These are phyloP conservation scores for Globisporangium nunn DNA, from an alignment of 352 stramenopile species.

Conservation along the genomic window DNA sequence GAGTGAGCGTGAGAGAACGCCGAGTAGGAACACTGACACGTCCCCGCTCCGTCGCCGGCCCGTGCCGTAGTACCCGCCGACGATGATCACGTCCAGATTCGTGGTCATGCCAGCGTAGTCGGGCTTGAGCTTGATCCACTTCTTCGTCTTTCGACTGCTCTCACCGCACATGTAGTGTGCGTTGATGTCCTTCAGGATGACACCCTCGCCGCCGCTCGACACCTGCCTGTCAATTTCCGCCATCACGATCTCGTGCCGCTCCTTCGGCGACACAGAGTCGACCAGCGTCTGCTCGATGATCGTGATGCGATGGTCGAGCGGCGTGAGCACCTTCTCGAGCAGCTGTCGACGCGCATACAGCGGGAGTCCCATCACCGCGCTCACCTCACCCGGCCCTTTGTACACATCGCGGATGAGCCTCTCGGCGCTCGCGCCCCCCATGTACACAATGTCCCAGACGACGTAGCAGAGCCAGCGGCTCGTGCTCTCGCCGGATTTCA, in stretches of 20 bases:
- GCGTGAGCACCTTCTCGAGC: conserved; percentile 56
- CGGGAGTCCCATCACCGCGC: conserved; percentile 67
- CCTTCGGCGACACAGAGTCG: conserved; percentile 61
- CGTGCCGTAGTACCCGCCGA: conserved; percentile 78
- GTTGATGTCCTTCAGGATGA: conserved; percentile 85
- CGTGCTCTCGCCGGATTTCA: conserved; percentile 39
- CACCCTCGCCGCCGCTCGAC: conserved; percentile 66
- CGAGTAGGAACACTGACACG: conserved; percentile 77
- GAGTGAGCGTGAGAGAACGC: conserved; percentile 53
- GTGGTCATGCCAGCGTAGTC: conserved; percentile 85
- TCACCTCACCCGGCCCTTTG: conserved; percentile 43
- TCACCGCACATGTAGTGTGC: conserved; percentile 86
- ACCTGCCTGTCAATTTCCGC: conserved; percentile 68
- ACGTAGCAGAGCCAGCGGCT: conserved; percentile 80
- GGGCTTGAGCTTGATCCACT: conserved; percentile 85
- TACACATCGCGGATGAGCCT: conserved; percentile 63
- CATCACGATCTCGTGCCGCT: conserved; percentile 78
- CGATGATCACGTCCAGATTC: conserved; percentile 71
- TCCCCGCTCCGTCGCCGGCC: conserved; percentile 67
- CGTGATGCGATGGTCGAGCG: conserved; percentile 63
- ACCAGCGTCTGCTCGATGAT: conserved; percentile 81
- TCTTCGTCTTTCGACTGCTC: conserved; percentile 66
- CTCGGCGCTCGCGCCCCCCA: conserved; percentile 39
- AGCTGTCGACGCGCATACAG: conserved; percentile 51
- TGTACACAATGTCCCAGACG: conserved; percentile 80